These are phyloP conservation scores for Cicer chorassanicum DNA, from an alignment of 306 rosid species.

Conservation along the genomic window DNA sequence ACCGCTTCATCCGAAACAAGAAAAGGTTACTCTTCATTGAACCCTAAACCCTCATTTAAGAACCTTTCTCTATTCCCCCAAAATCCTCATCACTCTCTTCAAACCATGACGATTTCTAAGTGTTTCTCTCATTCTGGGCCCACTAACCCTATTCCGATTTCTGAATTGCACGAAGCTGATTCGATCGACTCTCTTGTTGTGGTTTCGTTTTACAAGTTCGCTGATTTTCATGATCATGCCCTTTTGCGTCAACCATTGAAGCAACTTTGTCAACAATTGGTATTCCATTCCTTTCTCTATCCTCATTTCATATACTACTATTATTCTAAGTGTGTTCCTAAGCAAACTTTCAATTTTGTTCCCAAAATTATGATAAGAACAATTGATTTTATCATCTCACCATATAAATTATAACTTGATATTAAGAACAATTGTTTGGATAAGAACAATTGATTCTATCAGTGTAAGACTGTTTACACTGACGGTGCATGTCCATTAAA, in stretches of 20 bases:
- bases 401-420: no score
- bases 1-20: slow-evolving; percentile 44
- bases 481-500: no score
- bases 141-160: slow-evolving; percentile 39
- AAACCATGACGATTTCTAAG: slow-evolving; percentile 62
- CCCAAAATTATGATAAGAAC: no score
- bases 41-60: slow-evolving; percentile 32
- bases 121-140: slow-evolving; percentile 47
- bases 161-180: slow-evolving; percentile 39
- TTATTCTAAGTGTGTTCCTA: not conserved
- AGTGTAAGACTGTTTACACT: no score
- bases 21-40: slow-evolving; percentile 31
- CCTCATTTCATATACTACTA: not conserved
- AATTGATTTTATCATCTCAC: no score
- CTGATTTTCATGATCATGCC: slow-evolving; percentile 80
- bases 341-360: no score
- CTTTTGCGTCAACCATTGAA: slow-evolving; percentile 76
- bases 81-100: slow-evolving; percentile 34
- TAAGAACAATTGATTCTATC: no score
- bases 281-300: slow-evolving; percentile 45
- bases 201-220: slow-evolving; percentile 91
- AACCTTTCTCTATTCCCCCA: slow-evolving; percentile 35
- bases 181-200: slow-evolving; percentile 60
- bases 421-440: no score
- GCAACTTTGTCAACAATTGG: slow-evolving; percentile 82